Conservation (phyloP, 1,284 basidiomycete species). For the Cystobasidiaceae sp. region DNA sequence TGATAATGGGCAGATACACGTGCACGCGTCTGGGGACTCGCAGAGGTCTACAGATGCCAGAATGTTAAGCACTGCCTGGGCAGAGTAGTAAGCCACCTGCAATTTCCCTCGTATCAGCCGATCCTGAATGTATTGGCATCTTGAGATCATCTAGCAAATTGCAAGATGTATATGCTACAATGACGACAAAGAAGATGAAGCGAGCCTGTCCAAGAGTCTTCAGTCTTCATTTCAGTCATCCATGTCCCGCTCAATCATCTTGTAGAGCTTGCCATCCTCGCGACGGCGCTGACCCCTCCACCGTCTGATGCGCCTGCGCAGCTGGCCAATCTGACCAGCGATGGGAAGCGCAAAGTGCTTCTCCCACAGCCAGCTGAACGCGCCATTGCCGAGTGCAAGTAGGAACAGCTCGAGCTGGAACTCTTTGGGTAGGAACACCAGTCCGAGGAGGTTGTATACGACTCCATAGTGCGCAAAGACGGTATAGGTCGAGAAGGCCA, state of each 20-base stretch:
- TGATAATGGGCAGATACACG: too few relatives aligned
- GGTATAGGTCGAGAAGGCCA: slow-evolving; percentile 67
- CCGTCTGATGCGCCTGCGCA: slow-evolving; percentile 33
- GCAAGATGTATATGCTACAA: too few relatives aligned
- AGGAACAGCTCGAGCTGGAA: slow-evolving; percentile 67
- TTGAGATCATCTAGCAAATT: too few relatives aligned
- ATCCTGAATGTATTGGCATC: too few relatives aligned
- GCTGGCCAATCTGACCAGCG: slow-evolving; percentile 36
- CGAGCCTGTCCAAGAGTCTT: too few relatives aligned
- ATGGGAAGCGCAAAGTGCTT: slow-evolving; percentile 35
- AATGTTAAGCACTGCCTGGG: too few relatives aligned
- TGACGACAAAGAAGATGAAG: too few relatives aligned
- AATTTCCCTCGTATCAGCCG: too few relatives aligned
- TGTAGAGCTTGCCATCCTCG: slow-evolving; percentile 52
- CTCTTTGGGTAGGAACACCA: slow-evolving; percentile 67
- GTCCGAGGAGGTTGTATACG: slow-evolving; percentile 63
- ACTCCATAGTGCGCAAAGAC: slow-evolving; percentile 63
- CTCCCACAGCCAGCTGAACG: slow-evolving; percentile 71
- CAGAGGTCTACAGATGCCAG: too few relatives aligned
- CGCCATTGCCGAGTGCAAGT: slow-evolving; percentile 69
- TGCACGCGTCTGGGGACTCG: too few relatives aligned
- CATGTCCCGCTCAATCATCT: slow-evolving; percentile 52
- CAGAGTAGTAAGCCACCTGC: too few relatives aligned
- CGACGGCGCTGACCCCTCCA: slow-evolving; percentile 48
- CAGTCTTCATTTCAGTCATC: slow-evolving; percentile 41